Evolutionary conservation across 176 grass and related monocot genomes (phyloP).

Genomic region (Eleusine coracana): DNA sequence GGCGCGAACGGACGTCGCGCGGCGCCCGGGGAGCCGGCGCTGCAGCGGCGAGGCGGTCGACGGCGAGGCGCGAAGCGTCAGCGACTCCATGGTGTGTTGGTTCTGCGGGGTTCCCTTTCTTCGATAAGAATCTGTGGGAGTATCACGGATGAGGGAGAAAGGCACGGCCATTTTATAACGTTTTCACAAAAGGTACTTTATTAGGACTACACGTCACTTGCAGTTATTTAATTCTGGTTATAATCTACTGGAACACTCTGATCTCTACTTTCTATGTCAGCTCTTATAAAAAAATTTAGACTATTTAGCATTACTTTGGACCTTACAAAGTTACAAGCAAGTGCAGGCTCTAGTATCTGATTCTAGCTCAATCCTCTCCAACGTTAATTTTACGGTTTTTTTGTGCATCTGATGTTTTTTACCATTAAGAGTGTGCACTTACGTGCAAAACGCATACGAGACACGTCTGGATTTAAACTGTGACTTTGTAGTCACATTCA

Average conservation of each 20-base stretch:
- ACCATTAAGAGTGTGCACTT: not conserved
- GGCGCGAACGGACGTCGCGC: conserved; percentile 33
- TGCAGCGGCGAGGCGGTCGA: conserved; percentile 43
- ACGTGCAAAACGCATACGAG: not conserved
- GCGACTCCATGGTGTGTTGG: conserved; percentile 57
- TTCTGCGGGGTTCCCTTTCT: conserved; percentile 3
- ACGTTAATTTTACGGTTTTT: not conserved
- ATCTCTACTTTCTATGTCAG: not conserved
- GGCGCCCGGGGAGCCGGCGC: conserved; percentile 16
- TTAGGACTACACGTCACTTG: not conserved
- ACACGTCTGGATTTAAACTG: not conserved
- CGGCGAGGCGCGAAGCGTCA: conserved; percentile 62
- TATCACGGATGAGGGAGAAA: conserved; percentile 51
- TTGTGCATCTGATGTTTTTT: not conserved
- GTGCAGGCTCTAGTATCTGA: no score
- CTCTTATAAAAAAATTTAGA: not conserved
- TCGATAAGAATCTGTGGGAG: conserved; percentile 49
- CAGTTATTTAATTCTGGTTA: not conserved
- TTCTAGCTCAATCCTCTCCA: not conserved
- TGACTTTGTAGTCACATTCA: not conserved
- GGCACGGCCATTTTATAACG: conserved; percentile 32
- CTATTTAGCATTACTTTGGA: not conserved
- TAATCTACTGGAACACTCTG: not conserved
- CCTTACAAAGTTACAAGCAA: no score
- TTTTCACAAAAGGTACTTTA: conserved; percentile 17